Evolutionary conservation across 2,329 filamentous ascomycete species (phyloP), one percentile per base, ranked within the genome.

Genomic region (Cordyceps cateniannulata): DNA sequence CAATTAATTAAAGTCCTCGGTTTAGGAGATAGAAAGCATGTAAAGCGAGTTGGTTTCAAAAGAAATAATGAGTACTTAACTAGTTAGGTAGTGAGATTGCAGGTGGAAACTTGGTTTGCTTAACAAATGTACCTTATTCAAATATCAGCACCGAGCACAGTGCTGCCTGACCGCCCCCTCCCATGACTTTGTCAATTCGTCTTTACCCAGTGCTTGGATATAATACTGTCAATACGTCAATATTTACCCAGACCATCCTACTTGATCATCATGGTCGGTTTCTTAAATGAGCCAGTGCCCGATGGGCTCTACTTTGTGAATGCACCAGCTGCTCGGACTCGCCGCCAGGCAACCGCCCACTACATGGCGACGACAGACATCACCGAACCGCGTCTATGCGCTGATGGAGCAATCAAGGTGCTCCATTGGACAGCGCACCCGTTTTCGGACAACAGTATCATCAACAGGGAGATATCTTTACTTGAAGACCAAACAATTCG

Each of bases 281-380:
- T 42, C 40, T n/a, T 42, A 18, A 16, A 42, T n/a, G 40, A 42
- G 12, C 45, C 45, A 10, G 24, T 59, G 29, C 22, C 18, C 5
- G 47, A 51, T 14, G 45, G 45, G 45, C 44, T 59, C 16, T 59
- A 50, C 12, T 59, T 59, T 20, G 32, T 42, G 14, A 51, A 59
- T 50, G 55, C 55, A 27, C 55, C 55, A 27, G 42, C 42, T 49
- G 55, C 55, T 50, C 44, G 10, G 10, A 59, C 55, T 42, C 55
- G 55, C 20, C 55, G 45, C 35, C 22, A 59, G 18, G 55, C 55
- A 44, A 59, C 55, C 27, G 45, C 32, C 22, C n/a, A 51, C 24
- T 59, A 59, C 55, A 14, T 59, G 18, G 35, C 55, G 4, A 50
- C 20, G 20, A 22, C 35, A 20, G 35, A 42, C 20, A 40, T 59